Evolutionary conservation across 108 stramenopile genomes (phyloP), one percentile per base, ranked within the genome.

Genomic region (Skeletonema costatum): DNA sequence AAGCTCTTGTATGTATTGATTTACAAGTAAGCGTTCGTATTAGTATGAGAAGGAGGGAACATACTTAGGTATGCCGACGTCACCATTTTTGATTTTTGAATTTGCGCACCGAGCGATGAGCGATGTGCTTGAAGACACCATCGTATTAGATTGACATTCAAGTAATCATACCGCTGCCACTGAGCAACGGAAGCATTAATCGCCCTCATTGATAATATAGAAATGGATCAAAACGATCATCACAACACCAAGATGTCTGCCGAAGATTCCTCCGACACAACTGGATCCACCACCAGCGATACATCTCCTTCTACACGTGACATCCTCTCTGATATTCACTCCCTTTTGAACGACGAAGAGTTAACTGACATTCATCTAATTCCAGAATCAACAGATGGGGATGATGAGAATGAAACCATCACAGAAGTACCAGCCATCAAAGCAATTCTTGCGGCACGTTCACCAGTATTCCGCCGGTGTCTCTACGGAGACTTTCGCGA

Each of bases 401-500:
- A 32, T 13, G 29, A 77, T 58, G 25, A 68, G 35, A 53, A 56
- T 30, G 69, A 50, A 9, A 25, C 46, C 12, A 25, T 50, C n/a
- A 65, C 53, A 13, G 73, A 46, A 36, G 68, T 80, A 5, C 79
- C 80, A 19, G 73, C 80, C 68, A 60, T 81, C 53, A 70, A 71
- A 35, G 75, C 84, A 63, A 60, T 85, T 1, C 70, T 86, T 2
- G 86, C 82, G 8, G 86, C 86, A 19, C 74, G 82, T 25, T 68
- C 66, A 32, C 71, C 77, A 44, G 86, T 83, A 0, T 83, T 86
- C 44, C 73, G 78, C 14, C 48, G 82, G 6, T 76, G 80, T 70
- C 70, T 86, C 5, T 83, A 73, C 36, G 86, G 82, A 25, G 75
- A 75, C 16, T 86, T 80, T 38, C 53, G 63, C 16, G 86, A 86